Evolutionary conservation across 306 rosid genomes (phyloP).

Genomic region (Inga leiocalycina): DNA sequence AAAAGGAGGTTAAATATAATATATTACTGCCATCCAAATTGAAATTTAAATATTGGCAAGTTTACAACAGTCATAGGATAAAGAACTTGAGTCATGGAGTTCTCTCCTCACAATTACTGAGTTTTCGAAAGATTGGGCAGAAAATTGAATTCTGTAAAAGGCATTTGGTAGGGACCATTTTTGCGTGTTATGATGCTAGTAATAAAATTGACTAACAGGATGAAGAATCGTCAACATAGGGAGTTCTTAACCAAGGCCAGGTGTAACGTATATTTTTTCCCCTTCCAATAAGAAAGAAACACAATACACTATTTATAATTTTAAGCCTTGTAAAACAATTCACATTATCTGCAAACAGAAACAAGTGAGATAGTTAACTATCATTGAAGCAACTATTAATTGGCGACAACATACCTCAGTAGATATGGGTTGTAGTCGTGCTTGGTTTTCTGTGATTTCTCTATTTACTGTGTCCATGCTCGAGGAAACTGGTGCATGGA

Average conservation of each 20-base stretch:
- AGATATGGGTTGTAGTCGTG: slow-evolving; percentile 44
- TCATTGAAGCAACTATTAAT: slow-evolving; percentile 23
- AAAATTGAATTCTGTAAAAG: background rate
- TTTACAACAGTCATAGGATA: slow-evolving; percentile 17
- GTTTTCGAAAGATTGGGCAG: background rate
- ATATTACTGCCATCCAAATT: slow-evolving; percentile 10
- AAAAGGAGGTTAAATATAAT: background rate
- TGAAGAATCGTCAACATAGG: slow-evolving; percentile 1
- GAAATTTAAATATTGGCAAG: slow-evolving; percentile 8
- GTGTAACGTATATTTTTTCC: background rate
- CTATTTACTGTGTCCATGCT: slow-evolving; percentile 45
- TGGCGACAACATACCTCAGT: slow-evolving; percentile 60
- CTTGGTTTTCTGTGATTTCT: slow-evolving; percentile 47
- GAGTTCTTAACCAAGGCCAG: background rate
- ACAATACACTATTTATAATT: background rate
- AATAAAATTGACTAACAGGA: background rate
- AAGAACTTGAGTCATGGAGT: slow-evolving; percentile 9
- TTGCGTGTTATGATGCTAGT: background rate
- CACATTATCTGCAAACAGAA: slow-evolving; percentile 13
- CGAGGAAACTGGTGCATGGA: slow-evolving; percentile 54
- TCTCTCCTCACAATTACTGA: slow-evolving; percentile 3
- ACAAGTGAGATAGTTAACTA: slow-evolving; percentile 13
- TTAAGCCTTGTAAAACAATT: slow-evolving; percentile 1
- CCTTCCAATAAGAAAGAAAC: background rate
- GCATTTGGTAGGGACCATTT: background rate